Evolutionary conservation across 805 yeast species (phyloP).

Genomic region (Myxozyma neglecta): DNA sequence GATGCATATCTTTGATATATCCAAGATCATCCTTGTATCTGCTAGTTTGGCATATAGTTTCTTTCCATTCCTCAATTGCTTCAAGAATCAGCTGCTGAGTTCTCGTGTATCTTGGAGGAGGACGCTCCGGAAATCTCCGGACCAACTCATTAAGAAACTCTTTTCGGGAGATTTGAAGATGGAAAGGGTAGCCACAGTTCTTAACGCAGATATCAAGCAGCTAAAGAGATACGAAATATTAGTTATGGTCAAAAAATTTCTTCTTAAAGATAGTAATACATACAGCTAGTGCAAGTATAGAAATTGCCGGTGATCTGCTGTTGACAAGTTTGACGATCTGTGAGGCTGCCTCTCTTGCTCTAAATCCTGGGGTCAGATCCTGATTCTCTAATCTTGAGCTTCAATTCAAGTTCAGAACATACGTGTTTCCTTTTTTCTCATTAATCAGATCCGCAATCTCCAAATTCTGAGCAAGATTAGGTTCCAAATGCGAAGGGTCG

Average conservation of each 20-base stretch:
- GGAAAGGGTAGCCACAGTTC: slow-evolving; percentile 97
- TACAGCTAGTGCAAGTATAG: slow-evolving; percentile 76
- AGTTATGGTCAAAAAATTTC: background rate
- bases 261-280: slow-evolving; percentile 22
- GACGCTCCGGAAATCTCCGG: slow-evolving; percentile 89
- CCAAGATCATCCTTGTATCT: slow-evolving; percentile 89
- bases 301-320: slow-evolving; percentile 78
- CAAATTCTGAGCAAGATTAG: slow-evolving; percentile 81
- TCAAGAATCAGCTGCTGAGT: slow-evolving; percentile 83
- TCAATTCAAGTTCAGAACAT: slow-evolving; percentile 6
- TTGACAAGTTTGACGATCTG: slow-evolving; percentile 80
- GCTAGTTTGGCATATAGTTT: slow-evolving; percentile 86
- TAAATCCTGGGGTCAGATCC: slow-evolving; percentile 1
- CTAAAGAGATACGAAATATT: slow-evolving; percentile 10
- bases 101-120: slow-evolving; percentile 79
- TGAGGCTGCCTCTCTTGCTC: slow-evolving; percentile 87
- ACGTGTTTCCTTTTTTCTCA: slow-evolving; percentile 80
- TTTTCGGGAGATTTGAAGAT: slow-evolving; percentile 88
- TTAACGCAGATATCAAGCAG: slow-evolving; percentile 86
- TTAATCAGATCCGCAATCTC: slow-evolving; percentile 93
- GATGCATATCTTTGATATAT: slow-evolving; percentile 92
- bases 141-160: slow-evolving; percentile 93
- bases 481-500: slow-evolving; percentile 75
- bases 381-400: background rate
- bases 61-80: slow-evolving; percentile 95